Evolutionary conservation across 2,329 filamentous ascomycete species (phyloP), one percentile per base, ranked within the genome.

Genomic region (Ophiobolus disseminans): DNA sequence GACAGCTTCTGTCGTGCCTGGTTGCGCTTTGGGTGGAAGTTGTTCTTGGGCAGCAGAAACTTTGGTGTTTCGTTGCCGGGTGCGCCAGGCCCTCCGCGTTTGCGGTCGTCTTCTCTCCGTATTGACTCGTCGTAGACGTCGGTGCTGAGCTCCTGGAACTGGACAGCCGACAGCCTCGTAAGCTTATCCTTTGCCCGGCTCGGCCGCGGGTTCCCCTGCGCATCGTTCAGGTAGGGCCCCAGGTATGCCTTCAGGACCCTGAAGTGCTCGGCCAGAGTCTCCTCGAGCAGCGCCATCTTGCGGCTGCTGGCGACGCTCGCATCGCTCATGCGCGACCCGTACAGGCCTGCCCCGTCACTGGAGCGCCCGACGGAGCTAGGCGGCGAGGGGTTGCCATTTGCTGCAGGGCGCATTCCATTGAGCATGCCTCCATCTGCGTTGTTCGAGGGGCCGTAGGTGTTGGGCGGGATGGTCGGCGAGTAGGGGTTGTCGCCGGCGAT

Each of bases 141-240:
- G 48, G 93, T 97, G 75, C 92, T 97, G 55, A 99, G 82, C 76
- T 99, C 94, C 74, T 96, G 91, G 73, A 99, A 97, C 73, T 99
- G 94, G 21, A 96, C 90, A 1, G 88, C 81, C 1, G 92, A 96
- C 41, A 99, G 82, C 50, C 93, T 86, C 51, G 97, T 81, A 48
- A 97, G 82, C 80, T 99, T 99, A 75, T 97, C 94, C 66, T 92
- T 87, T 46, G 94, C 94, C 75, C 92, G 88, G 75, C 95, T 96
- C 21, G 90, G 87, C 41, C 87, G 87, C 40, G 85, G 83, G 55
- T 87, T 87, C 37, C 83, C 82, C 68, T 87, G 86, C 60, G 91
- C 89, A 72, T 95, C 89, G 65, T 86, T 86, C 46, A 85, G 82
- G 32, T 84, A 86, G 57, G 82, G 80, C 8, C 84, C 84, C 30